Conservation (phyloP, 306 rosid genomes). For the Hippophae rhamnoides region DNA sequence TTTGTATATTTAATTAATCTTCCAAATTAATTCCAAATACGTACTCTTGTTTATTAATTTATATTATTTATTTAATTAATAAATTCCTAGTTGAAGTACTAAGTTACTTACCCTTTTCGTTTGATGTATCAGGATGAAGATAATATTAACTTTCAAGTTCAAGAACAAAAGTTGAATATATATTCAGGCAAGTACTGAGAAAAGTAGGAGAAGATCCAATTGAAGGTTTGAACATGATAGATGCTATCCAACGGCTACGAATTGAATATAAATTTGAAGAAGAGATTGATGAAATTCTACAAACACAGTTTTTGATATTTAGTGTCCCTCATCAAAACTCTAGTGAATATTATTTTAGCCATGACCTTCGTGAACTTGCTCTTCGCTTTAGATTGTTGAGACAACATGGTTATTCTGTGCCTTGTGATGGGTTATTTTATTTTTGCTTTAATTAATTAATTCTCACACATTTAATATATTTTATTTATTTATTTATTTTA, state of each 20-base stretch:
- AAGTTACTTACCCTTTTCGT: neutral
- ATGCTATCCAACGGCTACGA: slow-evolving; percentile 26
- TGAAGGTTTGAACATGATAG: slow-evolving; percentile 27
- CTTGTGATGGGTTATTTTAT: slow-evolving; percentile 14
- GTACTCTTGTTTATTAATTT: too few species aligned
- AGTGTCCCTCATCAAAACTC: too few species aligned
- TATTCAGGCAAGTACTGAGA: neutral
- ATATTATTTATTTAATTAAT: neutral
- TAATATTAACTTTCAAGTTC: neutral
- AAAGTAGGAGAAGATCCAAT: slow-evolving; percentile 4
- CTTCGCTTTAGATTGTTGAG: slow-evolving; percentile 36
- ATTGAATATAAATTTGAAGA: slow-evolving; percentile 20
- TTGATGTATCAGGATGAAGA: too few species aligned
- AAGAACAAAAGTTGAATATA: neutral
- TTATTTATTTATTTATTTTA: neutral
- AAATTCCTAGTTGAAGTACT: neutral
- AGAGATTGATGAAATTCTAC: slow-evolving; percentile 20
- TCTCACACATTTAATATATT: too few species aligned
- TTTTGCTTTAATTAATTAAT: too few species aligned
- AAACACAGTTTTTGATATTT: slow-evolving; percentile 1
- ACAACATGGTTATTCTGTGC: slow-evolving; percentile 27
- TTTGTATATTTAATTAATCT: too few species aligned
- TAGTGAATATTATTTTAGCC: neutral
- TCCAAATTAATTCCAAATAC: too few species aligned
- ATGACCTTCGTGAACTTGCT: slow-evolving; percentile 19